These are phyloP conservation scores for Fusarium lateritium DNA, from an alignment of 2,329 filamentous ascomycete species.

Conservation along the genomic window DNA sequence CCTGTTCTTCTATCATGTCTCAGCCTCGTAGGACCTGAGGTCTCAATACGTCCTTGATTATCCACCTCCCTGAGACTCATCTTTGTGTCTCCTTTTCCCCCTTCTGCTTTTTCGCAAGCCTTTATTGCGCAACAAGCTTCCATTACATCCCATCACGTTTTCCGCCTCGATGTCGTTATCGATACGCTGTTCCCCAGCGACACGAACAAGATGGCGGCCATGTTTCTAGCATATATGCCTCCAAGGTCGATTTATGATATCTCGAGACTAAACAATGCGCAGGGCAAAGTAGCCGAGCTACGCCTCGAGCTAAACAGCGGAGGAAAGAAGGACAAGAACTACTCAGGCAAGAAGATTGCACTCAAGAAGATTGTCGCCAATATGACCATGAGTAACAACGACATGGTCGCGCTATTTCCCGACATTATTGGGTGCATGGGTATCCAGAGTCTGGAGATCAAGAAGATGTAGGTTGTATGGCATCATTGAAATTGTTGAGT, in stretches of 20 bases:
- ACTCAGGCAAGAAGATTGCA: constrained; percentile 94
- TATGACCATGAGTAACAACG: constrained; percentile 99
- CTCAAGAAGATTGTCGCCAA: constrained; percentile 99
- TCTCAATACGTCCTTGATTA: constrained; percentile 19
- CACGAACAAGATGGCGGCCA: constrained; percentile 51
- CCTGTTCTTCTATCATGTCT: constrained; percentile 35
- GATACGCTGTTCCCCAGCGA: constrained; percentile 15
- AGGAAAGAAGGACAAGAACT: constrained; percentile 98
- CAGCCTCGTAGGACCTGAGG: constrained; percentile 35
- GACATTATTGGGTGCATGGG: constrained; percentile 97
- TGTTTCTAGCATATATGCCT: constrained; percentile 70
- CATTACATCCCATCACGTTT: constrained; percentile 1
- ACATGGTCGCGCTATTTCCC: constrained; percentile 97
- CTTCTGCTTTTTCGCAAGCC: constrained; percentile 3
- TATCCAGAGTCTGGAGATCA: constrained; percentile 94
- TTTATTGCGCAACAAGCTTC: constrained; percentile 5
- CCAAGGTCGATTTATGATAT: constrained; percentile 58
- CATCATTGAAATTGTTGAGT: neutral
- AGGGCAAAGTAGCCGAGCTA: constrained; percentile 99
- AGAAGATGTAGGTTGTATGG: constrained; percentile 84
- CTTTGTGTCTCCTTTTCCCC: constrained; percentile 12
- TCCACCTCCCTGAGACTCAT: constrained; percentile 19
- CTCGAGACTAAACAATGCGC: constrained; percentile 70
- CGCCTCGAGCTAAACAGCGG: constrained; percentile 94
- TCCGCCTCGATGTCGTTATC: constrained; percentile 27